Percentiles rank a stretch among this genome's conserved stretches.
Conservation (phyloP, 805 yeast genomes). For the Komagataella ulmi region DNA sequence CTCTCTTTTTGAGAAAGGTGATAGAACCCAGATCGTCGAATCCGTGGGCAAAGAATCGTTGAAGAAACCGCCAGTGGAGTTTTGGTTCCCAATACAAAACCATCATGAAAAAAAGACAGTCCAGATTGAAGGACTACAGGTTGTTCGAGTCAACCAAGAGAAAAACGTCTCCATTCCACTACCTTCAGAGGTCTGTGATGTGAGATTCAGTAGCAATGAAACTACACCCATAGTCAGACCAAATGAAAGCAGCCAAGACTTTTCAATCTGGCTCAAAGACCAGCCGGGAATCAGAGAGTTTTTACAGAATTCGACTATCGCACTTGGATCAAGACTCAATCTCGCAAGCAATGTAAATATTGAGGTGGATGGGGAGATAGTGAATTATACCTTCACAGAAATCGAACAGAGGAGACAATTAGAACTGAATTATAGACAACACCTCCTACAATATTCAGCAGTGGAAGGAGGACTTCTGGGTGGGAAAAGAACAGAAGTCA, state of each 20-base stretch:
- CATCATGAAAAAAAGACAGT: background rate
- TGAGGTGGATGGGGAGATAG: background rate
- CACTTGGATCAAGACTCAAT: background rate
- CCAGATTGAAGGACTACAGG: background rate
- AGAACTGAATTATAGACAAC: background rate
- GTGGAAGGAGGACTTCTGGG: background rate
- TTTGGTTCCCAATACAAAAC: conserved; percentile 13
- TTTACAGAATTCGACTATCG: conserved; percentile 1
- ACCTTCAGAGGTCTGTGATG: conserved; percentile 13
- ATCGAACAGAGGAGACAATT: background rate
- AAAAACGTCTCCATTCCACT: conserved; percentile 11
- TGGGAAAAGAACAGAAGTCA: background rate
- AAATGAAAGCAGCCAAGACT: conserved; percentile 6
- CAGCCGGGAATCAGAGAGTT: background rate
- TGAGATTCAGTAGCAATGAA: conserved; percentile 15
- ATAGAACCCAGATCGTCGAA: conserved; percentile 6
- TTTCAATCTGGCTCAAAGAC: conserved; percentile 8
- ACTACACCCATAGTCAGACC: conserved; percentile 9
- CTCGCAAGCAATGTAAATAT: background rate
- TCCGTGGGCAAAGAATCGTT: background rate
- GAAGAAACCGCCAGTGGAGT: conserved; percentile 16
- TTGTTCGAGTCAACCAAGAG: conserved; percentile 11
- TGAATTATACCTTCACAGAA: background rate
- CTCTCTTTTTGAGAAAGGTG: conserved; percentile 13
- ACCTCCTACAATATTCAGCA: background rate